These are phyloP conservation scores for Plectranthus barbatus DNA, from an alignment of 257 asterid species.

Conservation along the genomic window DNA sequence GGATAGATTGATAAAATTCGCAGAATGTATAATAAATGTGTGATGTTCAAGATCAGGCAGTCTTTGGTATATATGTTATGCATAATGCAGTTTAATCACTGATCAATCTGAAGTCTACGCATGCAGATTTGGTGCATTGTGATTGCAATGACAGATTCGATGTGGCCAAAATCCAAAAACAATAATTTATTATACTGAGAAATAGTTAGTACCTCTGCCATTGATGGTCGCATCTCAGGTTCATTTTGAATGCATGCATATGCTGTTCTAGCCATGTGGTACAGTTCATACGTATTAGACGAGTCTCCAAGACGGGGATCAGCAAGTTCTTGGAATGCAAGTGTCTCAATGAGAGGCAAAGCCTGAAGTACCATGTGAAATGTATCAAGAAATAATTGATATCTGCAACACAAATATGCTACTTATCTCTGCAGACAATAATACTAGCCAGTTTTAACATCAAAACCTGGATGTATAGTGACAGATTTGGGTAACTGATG, in stretches of 20 bases:
- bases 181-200: too few relatives aligned
- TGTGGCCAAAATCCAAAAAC: too few relatives aligned
- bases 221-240: constrained; percentile 70
- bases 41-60: neutral
- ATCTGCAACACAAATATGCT: too few relatives aligned
- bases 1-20: neutral
- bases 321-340: constrained; percentile 57
- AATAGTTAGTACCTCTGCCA: constrained; percentile 49
- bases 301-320: constrained; percentile 63
- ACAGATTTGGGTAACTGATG: neutral
- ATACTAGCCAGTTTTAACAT: neutral
- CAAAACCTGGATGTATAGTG: neutral
- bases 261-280: constrained; percentile 73
- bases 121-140: neutral
- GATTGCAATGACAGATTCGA: too few relatives aligned
- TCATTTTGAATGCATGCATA: constrained; percentile 56
- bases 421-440: neutral
- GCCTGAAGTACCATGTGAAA: constrained; percentile 30
- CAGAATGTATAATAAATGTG: neutral
- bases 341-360: constrained; percentile 47
- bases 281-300: constrained; percentile 49
- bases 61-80: neutral
- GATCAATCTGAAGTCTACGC: neutral
- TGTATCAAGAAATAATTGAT: neutral
- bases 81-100: neutral